These are phyloP conservation scores for Aspergillus sp. DNA, from an alignment of 2,329 filamentous ascomycete species.

Conservation along the genomic window DNA sequence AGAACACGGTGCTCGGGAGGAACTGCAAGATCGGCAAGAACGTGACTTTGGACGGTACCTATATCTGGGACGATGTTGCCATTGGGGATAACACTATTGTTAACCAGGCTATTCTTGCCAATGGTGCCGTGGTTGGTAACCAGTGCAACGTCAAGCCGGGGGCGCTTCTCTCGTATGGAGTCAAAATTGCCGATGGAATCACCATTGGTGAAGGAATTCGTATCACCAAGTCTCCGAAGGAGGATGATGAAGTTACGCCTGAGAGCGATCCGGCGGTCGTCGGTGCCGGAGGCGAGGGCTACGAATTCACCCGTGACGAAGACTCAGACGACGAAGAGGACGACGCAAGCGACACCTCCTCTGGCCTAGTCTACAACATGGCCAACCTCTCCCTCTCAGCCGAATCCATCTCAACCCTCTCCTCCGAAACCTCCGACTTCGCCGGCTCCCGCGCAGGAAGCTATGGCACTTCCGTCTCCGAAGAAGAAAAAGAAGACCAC, in stretches of 20 bases:
- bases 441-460: conserved; percentile 58
- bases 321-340: conserved; percentile 60
- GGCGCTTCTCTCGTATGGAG: conserved; percentile 71
- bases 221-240: conserved; percentile 40
- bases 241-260: conserved; percentile 31
- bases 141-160: conserved; percentile 63
- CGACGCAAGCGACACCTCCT: conserved; percentile 54
- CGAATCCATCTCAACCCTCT: conserved; percentile 58
- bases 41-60: conserved; percentile 69
- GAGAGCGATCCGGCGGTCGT: conserved; percentile 48
- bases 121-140: conserved; percentile 63
- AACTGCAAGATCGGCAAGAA: conserved; percentile 82
- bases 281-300: conserved; percentile 53
- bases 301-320: conserved; percentile 59
- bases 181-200: conserved; percentile 60
- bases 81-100: conserved; percentile 70
- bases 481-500: conserved; percentile 51
- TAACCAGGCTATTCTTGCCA: conserved; percentile 67
- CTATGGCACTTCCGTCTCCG: conserved; percentile 66
- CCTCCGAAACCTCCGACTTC: conserved; percentile 47
- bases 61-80: conserved; percentile 78
- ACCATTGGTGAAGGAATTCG: conserved; percentile 36
- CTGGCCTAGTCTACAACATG: conserved; percentile 47
- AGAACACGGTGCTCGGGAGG: conserved; percentile 73
- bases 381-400: conserved; percentile 39